Base-by-base conservation (phyloP, 208 protist species). In the Leishmania mexicana region DNA sequence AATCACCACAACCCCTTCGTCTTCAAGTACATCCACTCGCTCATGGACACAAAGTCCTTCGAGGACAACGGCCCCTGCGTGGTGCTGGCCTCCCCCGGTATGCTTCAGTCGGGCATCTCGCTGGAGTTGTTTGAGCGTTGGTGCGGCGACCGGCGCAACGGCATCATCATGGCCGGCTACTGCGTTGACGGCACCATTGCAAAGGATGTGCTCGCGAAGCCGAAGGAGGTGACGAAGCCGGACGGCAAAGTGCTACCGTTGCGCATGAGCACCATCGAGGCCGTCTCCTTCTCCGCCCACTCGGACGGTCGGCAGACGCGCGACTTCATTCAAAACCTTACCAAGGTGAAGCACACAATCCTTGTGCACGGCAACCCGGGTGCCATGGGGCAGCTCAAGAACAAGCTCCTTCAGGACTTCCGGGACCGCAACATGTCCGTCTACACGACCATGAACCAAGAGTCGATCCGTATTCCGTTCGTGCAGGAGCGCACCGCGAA, bases 51-150 rank as follows among this genome's bases (percentile, higher is more conserved):
- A 31, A 92, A 96, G 51, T 76, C 90, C 31, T 99, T 99, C 80
- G 95, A 99, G 72, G 96, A 99, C 85, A 93, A 83, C 64, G 96
- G 97, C n/a, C 97, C 98, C 24, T 99, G 93, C 71, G 97, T 99
- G 17, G 97, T 99, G 72, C 86, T 99, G 19, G 98, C 98, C 6
- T 98, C 94, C 24, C 98, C 98, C 47, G 99, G 98, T 74, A 99
- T 99, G 95, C 80, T 99, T 47, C 98, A 99, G 83, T 98, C 89
- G 35, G 99, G 99, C 42, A 86, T 99, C 54, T 99, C 98, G 15
- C 90, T 99, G 2, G 94, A 99, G 80, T 88, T 99, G 6, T 99
- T 99, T 81, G 99, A 99, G 83, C 84, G 91, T 47, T 99, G 99
- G 99, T 99, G 98, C 83, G 85, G 94, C 0, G 95, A 99, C 83